Base-by-base conservation (phyloP, 2,329 filamentous ascomycete genomes). In the Curvularia spicifera region DNA sequence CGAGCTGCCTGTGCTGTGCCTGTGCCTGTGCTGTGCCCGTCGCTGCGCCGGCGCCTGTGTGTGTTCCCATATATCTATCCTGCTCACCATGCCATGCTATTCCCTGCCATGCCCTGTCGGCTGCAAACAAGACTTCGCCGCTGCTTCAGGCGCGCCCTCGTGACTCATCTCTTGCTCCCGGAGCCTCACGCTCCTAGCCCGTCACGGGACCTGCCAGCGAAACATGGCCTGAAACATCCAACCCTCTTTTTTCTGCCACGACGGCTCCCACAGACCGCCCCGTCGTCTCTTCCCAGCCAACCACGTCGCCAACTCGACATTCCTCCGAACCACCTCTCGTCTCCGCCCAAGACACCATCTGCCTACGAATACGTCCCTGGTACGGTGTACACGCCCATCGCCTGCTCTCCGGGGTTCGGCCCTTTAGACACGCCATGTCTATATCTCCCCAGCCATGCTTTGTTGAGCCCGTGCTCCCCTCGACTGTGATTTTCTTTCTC, bases 141-240 rank as follows among this genome's bases (percentile, higher is more conserved):
- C 39, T 50, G 18, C 37, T 37, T 39, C 35, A 43, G 40, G 22
- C 55, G 28, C 39, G n/a, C 39, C 51, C 44, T 33, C 37, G 22
- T 47, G 42, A 42, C 56, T 50, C 56, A 46, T 49, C 40, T 26
- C 48, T 35, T 37, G 35, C 22, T 3, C 22, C 4, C 3, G 22
- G 22, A 24, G 22, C 35, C 35, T 22, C 40, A 4, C 6, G 39
- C 9, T 5, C 13, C 13, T 43, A 26, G 44, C 28, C 15, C 28
- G 20, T 52, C 50, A 28, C 46, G 39, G 28, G 18, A 43, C 37
- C 44, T 39, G 51, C 51, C 28, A 31, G 43, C 49, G 15, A 28
- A 67, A 61, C 58, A 47, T 59, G 53, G 61, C 26, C 63, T 71
- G 67, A 68, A 70, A 69, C 68, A 42, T 29, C 48, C 49, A 43